Conservation (phyloP, 805 yeast genomes). For the Wickerhamia fluorescens region DNA sequence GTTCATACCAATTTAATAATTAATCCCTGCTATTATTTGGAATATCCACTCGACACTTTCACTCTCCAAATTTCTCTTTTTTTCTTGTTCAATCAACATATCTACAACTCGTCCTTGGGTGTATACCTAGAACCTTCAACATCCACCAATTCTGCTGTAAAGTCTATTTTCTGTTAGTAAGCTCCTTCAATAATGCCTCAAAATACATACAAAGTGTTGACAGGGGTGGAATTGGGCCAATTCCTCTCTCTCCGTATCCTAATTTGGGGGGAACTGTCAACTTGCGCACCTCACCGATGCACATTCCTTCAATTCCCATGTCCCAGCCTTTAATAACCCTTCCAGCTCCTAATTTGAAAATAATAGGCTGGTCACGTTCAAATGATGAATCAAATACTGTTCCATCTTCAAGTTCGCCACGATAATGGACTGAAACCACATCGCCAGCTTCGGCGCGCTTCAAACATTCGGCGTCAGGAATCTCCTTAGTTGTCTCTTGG, state of each 20-base stretch:
- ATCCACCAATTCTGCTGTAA: constrained; percentile 57
- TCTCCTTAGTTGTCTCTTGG: constrained; percentile 26
- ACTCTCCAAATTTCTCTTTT: too few species aligned
- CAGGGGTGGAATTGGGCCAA: constrained; percentile 62
- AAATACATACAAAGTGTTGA: constrained; percentile 48
- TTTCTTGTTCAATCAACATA: too few species aligned
- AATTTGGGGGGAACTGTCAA: constrained; percentile 71
- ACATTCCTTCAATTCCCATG: constrained; percentile 67
- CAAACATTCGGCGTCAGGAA: constrained; percentile 47
- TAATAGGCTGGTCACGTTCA: constrained; percentile 57
- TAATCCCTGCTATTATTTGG: too few species aligned
- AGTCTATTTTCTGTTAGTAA: constrained; percentile 29
- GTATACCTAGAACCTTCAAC: too few species aligned
- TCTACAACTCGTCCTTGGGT: constrained; percentile 11
- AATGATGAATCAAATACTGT: constrained; percentile 70
- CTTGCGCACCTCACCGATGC: constrained; percentile 80
- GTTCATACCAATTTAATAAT: too few species aligned
- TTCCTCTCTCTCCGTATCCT: constrained; percentile 73
- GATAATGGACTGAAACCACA: constrained; percentile 66
- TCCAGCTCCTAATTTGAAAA: constrained; percentile 69
- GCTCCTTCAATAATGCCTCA: not conserved
- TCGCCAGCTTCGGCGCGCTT: constrained; percentile 61
- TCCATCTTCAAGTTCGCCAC: constrained; percentile 63
- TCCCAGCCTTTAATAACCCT: constrained; percentile 91
- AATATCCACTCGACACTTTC: too few species aligned